phyloP scores from a whole-genome alignment of 345 rosid species.

The Eucalyptus curtisii region DNA sequence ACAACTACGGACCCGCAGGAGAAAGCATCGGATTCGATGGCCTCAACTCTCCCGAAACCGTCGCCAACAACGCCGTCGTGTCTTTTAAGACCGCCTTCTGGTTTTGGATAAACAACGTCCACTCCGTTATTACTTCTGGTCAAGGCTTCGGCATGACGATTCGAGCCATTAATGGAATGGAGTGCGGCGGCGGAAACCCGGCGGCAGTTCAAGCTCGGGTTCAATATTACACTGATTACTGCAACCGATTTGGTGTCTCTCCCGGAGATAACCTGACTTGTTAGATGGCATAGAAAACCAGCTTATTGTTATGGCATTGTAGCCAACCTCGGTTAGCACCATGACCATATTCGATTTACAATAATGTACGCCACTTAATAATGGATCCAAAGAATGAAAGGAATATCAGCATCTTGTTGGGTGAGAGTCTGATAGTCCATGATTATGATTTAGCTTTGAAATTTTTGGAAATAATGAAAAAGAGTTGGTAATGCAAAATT shows the following conservation, averaged over 20 bases:
- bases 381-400: neutral
- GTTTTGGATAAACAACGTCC: too few species aligned
- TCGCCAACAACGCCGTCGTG: too few species aligned
- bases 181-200: too few species aligned
- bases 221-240: constrained; percentile 2
- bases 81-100: too few species aligned
- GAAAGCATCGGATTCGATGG: constrained; percentile 14
- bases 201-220: constrained; percentile 26
- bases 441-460: neutral
- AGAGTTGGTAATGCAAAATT: neutral
- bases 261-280: neutral
- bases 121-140: too few species aligned
- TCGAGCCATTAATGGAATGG: too few species aligned
- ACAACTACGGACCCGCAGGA: constrained; percentile 41
- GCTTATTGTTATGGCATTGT: neutral
- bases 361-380: neutral
- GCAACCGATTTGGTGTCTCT: neutral
- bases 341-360: neutral
- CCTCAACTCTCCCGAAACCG: too few species aligned
- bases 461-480: neutral
- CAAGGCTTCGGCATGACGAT: too few species aligned
- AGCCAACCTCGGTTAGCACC: neutral
- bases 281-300: neutral
- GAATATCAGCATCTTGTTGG: too few species aligned
- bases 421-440: too few species aligned